phyloP scores from a whole-genome alignment of 2,329 filamentous ascomycete genomes.

The Apiospora malaysiana region DNA sequence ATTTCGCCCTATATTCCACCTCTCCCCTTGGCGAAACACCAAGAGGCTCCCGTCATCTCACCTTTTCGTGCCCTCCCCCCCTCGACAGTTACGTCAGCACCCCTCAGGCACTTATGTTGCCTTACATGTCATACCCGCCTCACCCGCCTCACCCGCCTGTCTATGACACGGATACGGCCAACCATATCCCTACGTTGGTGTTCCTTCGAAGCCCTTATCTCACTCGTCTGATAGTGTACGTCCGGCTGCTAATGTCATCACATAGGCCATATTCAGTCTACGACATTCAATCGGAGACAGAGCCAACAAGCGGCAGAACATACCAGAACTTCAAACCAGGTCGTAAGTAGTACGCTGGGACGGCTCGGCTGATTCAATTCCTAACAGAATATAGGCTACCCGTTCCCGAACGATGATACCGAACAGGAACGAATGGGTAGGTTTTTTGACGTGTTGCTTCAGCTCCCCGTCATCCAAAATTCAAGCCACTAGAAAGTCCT shows the following conservation, averaged over 20 bases:
- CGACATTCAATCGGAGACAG: background rate
- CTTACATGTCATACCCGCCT: background rate
- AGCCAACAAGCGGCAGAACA: conserved; percentile 4
- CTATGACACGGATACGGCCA: background rate
- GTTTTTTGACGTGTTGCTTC: background rate
- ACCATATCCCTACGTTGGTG: background rate
- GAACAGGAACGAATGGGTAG: conserved; percentile 15
- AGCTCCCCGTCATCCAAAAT: too few relatives aligned
- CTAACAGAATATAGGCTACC: background rate
- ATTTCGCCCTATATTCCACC: too few relatives aligned
- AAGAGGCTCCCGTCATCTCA: background rate
- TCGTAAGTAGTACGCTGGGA: background rate
- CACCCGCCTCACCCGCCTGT: background rate
- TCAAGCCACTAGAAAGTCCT: background rate
- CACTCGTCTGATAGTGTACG: background rate
- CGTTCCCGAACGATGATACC: conserved; percentile 2
- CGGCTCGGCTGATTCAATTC: background rate
- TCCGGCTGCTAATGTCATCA: background rate
- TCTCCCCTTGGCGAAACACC: background rate
- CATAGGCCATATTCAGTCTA: background rate
- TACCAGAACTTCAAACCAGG: conserved; percentile 17
- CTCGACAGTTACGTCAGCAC: background rate
- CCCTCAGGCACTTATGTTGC: background rate
- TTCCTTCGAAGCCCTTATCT: too few relatives aligned
- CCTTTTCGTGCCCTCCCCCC: background rate